Conservation (phyloP, 2,329 filamentous ascomycete genomes). For the Epicoccum nigrum region DNA sequence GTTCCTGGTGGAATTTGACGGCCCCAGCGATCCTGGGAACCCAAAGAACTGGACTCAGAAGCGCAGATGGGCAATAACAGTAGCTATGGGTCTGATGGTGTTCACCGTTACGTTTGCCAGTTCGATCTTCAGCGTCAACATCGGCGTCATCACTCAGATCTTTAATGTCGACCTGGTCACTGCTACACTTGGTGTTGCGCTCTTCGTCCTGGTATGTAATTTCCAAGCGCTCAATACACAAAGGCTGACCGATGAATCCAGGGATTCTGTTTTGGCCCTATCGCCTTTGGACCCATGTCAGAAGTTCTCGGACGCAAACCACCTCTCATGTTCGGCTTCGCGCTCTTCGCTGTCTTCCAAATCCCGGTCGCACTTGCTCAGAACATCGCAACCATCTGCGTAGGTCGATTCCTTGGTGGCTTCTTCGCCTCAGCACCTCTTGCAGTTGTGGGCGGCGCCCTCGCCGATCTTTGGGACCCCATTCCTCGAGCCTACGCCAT, state of each 20-base stretch:
- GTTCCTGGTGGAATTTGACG: slow-evolving; percentile 73
- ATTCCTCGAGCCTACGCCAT: slow-evolving; percentile 46
- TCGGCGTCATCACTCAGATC: slow-evolving; percentile 57
- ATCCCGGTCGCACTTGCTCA: slow-evolving; percentile 50
- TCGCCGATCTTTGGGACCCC: slow-evolving; percentile 46
- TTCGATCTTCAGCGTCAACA: slow-evolving; percentile 66
- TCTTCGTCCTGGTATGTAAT: slow-evolving; percentile 51
- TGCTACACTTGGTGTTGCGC: slow-evolving; percentile 55
- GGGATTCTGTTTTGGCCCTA: slow-evolving; percentile 57
- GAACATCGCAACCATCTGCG: slow-evolving; percentile 58
- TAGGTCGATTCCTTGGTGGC: slow-evolving; percentile 60
- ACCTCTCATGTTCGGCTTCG: slow-evolving; percentile 42
- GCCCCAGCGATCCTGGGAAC: slow-evolving; percentile 70
- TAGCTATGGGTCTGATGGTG: slow-evolving; percentile 60
- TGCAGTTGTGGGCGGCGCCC: slow-evolving; percentile 43
- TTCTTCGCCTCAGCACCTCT: slow-evolving; percentile 55
- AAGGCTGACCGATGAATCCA: slow-evolving; percentile 25
- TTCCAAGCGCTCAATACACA: not conserved
- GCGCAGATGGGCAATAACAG: slow-evolving; percentile 72
- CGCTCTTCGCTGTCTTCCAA: slow-evolving; percentile 49
- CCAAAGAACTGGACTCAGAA: slow-evolving; percentile 72
- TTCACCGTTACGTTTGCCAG: slow-evolving; percentile 56
- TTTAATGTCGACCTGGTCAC: slow-evolving; percentile 55
- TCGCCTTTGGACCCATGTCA: slow-evolving; percentile 57
- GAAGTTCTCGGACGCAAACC: slow-evolving; percentile 55